Percentiles rank a stretch among this genome's conserved stretches.
Conservation (phyloP, 1,139 yeast species). For the Insectozyma bohioensis region DNA sequence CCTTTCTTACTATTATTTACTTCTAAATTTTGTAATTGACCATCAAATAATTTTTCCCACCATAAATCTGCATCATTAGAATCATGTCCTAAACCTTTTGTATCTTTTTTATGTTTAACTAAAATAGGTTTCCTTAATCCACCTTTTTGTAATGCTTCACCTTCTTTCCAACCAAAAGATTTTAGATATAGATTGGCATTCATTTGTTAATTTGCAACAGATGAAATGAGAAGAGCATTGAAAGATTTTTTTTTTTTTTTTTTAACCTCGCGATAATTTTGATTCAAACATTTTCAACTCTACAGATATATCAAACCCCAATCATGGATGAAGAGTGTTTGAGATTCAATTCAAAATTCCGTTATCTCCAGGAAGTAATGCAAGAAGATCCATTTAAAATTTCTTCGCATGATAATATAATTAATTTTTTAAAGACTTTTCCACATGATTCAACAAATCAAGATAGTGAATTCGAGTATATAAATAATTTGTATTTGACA, state of each 20-base stretch:
- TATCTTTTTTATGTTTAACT: constrained; percentile 87
- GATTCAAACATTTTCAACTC: too few relatives aligned
- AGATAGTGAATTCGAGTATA: too few relatives aligned
- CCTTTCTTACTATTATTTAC: constrained; percentile 39
- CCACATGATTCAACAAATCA: too few relatives aligned
- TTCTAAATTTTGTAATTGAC: constrained; percentile 78
- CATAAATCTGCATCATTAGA: constrained; percentile 77
- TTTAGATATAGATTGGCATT: constrained; percentile 70
- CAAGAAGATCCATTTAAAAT: too few relatives aligned
- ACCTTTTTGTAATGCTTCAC: constrained; percentile 77
- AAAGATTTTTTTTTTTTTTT: constrained; percentile 3
- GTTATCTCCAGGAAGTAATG: too few relatives aligned
- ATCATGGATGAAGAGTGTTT: too few relatives aligned
- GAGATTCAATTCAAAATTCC: too few relatives aligned
- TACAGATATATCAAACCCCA: too few relatives aligned
- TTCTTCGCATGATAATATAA: too few relatives aligned
- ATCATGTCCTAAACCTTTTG: constrained; percentile 83
- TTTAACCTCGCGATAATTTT: too few relatives aligned
- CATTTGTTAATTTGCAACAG: constrained; percentile 41
- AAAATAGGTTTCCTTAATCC: constrained; percentile 83
- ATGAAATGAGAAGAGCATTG: constrained; percentile 3
- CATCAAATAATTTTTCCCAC: constrained; percentile 97
- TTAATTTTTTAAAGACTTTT: too few relatives aligned
- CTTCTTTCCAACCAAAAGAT: constrained; percentile 89
- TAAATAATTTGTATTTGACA: too few relatives aligned